Base-by-base conservation (phyloP, 2,329 filamentous ascomycete species). In the Nemania abortiva region DNA sequence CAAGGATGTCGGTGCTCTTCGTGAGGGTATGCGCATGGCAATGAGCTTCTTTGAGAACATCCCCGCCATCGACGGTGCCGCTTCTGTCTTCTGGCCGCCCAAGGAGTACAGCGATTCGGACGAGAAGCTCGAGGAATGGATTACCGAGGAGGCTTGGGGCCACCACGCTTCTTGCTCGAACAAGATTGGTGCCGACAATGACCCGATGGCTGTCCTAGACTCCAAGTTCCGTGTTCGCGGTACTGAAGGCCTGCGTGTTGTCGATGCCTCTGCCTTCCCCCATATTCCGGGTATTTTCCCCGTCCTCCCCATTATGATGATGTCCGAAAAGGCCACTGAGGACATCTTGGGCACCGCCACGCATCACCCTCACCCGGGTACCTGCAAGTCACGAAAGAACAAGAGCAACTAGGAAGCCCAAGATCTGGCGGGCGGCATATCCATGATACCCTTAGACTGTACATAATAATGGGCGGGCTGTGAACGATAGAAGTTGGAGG, bases 1-100 rank as follows among this genome's bases (percentile, higher is more conserved):
- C 0, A 80, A 83, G 37, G 84, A 88, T 55, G 75, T 87, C 9
- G 85, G 88, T 55, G 87, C 88, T 0, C 72, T 89, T 15, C 81
- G 82, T 37, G 89, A 92, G 74, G 87, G 84, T 1, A 79, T 91
- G 57, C 74, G 83, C 64, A 83, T 88, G 7, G 81, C 84, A 0
- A 84, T 88, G 3, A 78, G 83, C 7, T 83, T 85, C 34, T 77
- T 81, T 54, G 72, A 73, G 79, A 64, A 83, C 79, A 73, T 85
- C 81, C 31, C 80, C 78, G 70, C 81, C 73, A 69, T 84, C 78
- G 68, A 84, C 74, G 77, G 83, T 78, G 65, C 78, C 5, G 65
- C 75, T 22, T 61, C 73, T 42, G 52, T 70, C 34, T 73, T 75
- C 54, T 77, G 72, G 73, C 76, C 72, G 1, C 72, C 73, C 2